Conservation (phyloP, 208 protist species). For the Trypanosoma mega region DNA sequence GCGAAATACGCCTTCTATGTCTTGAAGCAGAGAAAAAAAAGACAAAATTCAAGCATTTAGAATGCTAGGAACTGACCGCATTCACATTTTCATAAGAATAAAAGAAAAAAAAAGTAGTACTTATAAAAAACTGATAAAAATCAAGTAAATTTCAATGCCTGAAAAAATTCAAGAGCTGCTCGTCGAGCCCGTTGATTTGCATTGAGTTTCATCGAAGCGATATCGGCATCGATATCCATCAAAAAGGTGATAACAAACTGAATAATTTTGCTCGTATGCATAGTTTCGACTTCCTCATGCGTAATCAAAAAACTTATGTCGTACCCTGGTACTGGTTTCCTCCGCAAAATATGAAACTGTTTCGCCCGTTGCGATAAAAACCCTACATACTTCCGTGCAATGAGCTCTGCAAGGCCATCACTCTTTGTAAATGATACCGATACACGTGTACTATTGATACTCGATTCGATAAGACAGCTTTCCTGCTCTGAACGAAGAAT, state of each 20-base stretch:
- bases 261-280: conserved; percentile 94
- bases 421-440: conserved; percentile 90
- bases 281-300: conserved; percentile 95
- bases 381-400: conserved; percentile 92
- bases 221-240: conserved; percentile 96
- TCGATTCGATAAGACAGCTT: conserved; percentile 91
- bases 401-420: conserved; percentile 94
- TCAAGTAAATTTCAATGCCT: conserved; percentile 21
- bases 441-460: conserved; percentile 96
- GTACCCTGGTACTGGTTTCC: conserved; percentile 93
- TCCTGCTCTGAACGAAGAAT: conserved; percentile 80
- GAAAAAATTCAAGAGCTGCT: conserved; percentile 43
- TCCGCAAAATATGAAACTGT: conserved; percentile 93
- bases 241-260: conserved; percentile 97
- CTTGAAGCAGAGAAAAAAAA: too few species aligned
- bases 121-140: not conserved
- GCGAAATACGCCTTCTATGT: not conserved
- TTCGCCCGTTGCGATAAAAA: conserved; percentile 96
- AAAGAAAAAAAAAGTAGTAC: conserved; percentile 12
- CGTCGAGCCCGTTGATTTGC: conserved; percentile 37
- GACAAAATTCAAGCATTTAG: too few species aligned
- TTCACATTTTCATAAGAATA: conserved; percentile 21
- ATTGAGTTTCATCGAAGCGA: conserved; percentile 94
- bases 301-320: conserved; percentile 97
- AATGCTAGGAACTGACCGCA: too few species aligned